A percentile compares a stretch with the other conserved stretches of the same genome.
Evolutionary conservation across 768 basidiomycete species (phyloP).

Genomic region (Russula griseocarnosa): DNA sequence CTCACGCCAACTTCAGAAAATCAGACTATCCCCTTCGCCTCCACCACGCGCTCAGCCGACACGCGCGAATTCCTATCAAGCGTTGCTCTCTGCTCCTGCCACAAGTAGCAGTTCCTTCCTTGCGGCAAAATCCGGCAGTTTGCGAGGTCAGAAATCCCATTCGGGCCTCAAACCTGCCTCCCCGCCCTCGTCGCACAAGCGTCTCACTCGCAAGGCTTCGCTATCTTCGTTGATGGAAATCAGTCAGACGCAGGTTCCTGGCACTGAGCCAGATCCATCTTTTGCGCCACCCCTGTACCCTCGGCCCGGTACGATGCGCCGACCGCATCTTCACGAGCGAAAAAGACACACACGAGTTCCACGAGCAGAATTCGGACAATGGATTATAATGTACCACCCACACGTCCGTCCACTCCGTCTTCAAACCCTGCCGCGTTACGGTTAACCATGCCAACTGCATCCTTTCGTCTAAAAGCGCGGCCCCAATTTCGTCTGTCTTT

Average conservation of each 20-base stretch:
- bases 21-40: slow-evolving; percentile 65
- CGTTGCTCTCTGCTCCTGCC: slow-evolving; percentile 47
- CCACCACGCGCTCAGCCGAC: slow-evolving; percentile 48
- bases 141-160: slow-evolving; percentile 82
- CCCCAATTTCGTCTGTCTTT: slow-evolving; percentile 77
- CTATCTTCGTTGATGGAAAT: slow-evolving; percentile 69
- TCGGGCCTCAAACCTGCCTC: slow-evolving; percentile 74
- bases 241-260: slow-evolving; percentile 51
- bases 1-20: slow-evolving; percentile 60
- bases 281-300: slow-evolving; percentile 35
- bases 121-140: slow-evolving; percentile 64
- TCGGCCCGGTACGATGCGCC: slow-evolving; percentile 68
- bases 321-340: slow-evolving; percentile 78
- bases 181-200: slow-evolving; percentile 59
- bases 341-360: slow-evolving; percentile 60
- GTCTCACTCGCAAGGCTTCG: slow-evolving; percentile 72
- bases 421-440: slow-evolving; percentile 72
- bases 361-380: slow-evolving; percentile 53
- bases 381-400: slow-evolving; percentile 70
- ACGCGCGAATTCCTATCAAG: slow-evolving; percentile 55
- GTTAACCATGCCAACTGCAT: slow-evolving; percentile 82
- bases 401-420: slow-evolving; percentile 75
- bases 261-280: slow-evolving; percentile 43
- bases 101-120: slow-evolving; percentile 55
- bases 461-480: slow-evolving; percentile 65